phyloP scores from a whole-genome alignment of 2,329 filamentous ascomycete genomes.

The Magnaporthiopsis incrustans region DNA sequence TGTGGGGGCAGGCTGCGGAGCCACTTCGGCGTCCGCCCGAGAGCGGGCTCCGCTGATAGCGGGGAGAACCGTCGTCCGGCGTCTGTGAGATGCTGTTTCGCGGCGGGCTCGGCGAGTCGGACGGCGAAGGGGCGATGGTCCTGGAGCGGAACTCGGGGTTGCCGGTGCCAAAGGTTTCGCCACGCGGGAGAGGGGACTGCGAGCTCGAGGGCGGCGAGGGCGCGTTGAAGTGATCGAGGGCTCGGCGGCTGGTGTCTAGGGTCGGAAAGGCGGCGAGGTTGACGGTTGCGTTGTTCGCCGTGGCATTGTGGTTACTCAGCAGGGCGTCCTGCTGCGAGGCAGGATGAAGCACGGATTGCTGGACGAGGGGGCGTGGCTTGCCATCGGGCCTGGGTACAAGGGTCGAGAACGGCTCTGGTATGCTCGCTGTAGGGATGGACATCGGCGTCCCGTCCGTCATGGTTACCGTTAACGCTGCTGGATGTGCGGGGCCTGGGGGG shows the following conservation, averaged over 20 bases:
- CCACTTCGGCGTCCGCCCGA: not conserved
- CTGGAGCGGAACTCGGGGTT: constrained; percentile 19
- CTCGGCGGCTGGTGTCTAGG: constrained; percentile 3
- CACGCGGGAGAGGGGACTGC: not conserved
- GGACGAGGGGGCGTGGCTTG: constrained; percentile 4
- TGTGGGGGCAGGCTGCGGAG: not conserved
- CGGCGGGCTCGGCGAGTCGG: constrained; percentile 14
- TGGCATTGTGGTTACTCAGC: constrained; percentile 7
- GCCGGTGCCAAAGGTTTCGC: not conserved
- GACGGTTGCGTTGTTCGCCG: constrained; percentile 7
- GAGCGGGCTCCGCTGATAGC: constrained; percentile 9
- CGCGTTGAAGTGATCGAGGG: not conserved
- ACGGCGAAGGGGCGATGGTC: constrained; percentile 23
- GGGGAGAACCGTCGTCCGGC: constrained; percentile 9
- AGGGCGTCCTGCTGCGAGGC: constrained; percentile 5
- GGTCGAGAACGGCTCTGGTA: constrained; percentile 4
- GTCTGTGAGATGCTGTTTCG: constrained; percentile 8
- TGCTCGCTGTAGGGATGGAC: constrained; percentile 16
- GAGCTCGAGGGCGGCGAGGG: not conserved
- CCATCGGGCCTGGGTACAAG: constrained; percentile 5
- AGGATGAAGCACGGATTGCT: constrained; percentile 5
- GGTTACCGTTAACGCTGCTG: constrained; percentile 1
- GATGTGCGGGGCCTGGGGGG: not conserved
- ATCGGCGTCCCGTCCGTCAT: constrained; percentile 7
- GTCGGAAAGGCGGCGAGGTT: constrained; percentile 3